A percentile compares a stretch with the other conserved stretches of the same genome.
phyloP scores from a whole-genome alignment of 1,284 basidiomycete genomes.

The Schizophyllum amplum region DNA sequence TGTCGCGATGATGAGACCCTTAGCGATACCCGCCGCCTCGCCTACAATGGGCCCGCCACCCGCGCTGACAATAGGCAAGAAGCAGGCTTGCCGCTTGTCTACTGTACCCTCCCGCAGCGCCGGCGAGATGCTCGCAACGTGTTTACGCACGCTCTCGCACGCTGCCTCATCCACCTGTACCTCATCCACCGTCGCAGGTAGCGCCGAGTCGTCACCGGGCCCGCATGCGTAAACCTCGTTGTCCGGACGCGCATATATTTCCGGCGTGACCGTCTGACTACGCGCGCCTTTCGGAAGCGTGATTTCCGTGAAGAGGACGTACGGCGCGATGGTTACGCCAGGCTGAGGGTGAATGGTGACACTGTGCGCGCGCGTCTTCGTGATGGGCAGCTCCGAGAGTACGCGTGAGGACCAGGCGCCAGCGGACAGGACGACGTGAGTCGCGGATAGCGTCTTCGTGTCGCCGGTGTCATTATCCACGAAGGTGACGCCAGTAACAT shows the following conservation, averaged over 20 bases:
- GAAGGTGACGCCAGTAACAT: constrained; percentile 50
- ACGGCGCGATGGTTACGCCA: constrained; percentile 43
- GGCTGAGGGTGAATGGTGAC: constrained; percentile 45
- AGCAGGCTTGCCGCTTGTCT: constrained; percentile 59
- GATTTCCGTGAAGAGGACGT: constrained; percentile 63
- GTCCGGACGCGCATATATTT: constrained; percentile 64
- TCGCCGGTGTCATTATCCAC: constrained; percentile 25
- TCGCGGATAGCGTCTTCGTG: constrained; percentile 38
- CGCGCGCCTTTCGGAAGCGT: constrained; percentile 5
- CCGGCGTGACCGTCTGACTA: constrained; percentile 32
- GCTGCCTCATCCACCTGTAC: constrained; percentile 44
- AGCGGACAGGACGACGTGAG: constrained; percentile 67
- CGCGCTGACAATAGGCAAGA: constrained; percentile 44
- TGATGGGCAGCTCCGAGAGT: constrained; percentile 44
- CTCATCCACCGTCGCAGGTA: constrained; percentile 56
- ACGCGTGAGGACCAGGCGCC: constrained; percentile 82
- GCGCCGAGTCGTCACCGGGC: constrained; percentile 48
- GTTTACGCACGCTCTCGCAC: constrained; percentile 44
- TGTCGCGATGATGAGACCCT: constrained; percentile 51
- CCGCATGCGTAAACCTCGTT: constrained; percentile 67
- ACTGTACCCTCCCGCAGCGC: constrained; percentile 44
- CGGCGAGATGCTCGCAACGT: constrained; percentile 49
- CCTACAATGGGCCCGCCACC: constrained; percentile 58
- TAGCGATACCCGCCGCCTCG: constrained; percentile 35
- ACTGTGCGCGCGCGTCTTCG: constrained; percentile 58